Percentiles rank a stretch among this genome's conserved stretches.
phyloP scores from a whole-genome alignment of 2,329 filamentous ascomycete genomes.

The Phyllosticta citriasiana region DNA sequence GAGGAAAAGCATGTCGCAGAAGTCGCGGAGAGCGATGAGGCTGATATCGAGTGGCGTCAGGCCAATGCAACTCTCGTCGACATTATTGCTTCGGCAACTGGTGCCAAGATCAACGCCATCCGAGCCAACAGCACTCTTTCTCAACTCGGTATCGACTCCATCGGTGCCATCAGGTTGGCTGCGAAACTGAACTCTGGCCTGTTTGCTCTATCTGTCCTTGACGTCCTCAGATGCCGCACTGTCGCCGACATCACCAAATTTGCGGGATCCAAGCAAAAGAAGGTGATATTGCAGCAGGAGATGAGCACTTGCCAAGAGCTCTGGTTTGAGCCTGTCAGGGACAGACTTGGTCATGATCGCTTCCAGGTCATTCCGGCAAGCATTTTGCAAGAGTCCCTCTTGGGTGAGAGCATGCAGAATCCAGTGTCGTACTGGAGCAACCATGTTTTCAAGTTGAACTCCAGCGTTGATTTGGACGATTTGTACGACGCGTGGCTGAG shows the following conservation, averaged over 20 bases:
- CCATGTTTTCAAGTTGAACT: slow-evolving; percentile 25
- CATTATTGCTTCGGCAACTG: slow-evolving; percentile 47
- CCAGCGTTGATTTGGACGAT: slow-evolving; percentile 18
- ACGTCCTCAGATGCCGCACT: slow-evolving; percentile 21
- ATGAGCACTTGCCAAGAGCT: background rate
- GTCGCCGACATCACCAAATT: slow-evolving; percentile 17
- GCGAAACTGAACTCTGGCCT: slow-evolving; percentile 26
- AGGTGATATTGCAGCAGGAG: background rate
- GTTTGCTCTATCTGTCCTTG: slow-evolving; percentile 19
- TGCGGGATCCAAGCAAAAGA: slow-evolving; percentile 1
- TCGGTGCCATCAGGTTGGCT: slow-evolving; percentile 66
- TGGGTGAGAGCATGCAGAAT: slow-evolving; percentile 31
- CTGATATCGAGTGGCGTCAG: slow-evolving; percentile 32
- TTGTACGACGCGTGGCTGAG: slow-evolving; percentile 25
- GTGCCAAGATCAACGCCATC: slow-evolving; percentile 39
- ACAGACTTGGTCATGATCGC: background rate
- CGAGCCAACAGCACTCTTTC: slow-evolving; percentile 57
- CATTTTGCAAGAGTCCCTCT: slow-evolving; percentile 13
- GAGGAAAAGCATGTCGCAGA: slow-evolving; percentile 2
- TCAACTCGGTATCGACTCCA: slow-evolving; percentile 67
- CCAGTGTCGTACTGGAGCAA: slow-evolving; percentile 32
- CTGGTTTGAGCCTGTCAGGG: background rate
- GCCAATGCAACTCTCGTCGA: slow-evolving; percentile 43
- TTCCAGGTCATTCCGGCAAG: slow-evolving; percentile 4
- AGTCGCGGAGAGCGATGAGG: background rate